A percentile compares a stretch with the other conserved stretches of the same genome.
Evolutionary conservation across 805 yeast genomes (phyloP).

Genomic region (Kodamaea nitidulidarum): DNA sequence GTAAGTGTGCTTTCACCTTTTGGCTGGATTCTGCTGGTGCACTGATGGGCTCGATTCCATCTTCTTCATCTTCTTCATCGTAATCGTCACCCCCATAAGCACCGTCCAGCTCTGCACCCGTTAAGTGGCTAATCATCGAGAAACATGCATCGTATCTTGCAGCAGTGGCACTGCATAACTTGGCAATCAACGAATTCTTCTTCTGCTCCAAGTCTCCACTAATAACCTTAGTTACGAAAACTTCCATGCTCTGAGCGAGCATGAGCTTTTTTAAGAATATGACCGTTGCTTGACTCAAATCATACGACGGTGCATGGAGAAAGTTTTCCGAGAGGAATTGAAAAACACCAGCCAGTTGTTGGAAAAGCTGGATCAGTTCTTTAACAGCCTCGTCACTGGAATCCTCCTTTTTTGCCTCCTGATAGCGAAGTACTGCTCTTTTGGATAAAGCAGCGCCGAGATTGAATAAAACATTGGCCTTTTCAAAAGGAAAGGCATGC

Average conservation of each 20-base stretch:
- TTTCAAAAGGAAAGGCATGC: slow-evolving; percentile 80
- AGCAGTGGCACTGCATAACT: slow-evolving; percentile 61
- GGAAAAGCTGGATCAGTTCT: slow-evolving; percentile 55
- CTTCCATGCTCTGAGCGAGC: slow-evolving; percentile 88
- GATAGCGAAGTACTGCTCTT: slow-evolving; percentile 37
- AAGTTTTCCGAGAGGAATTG: slow-evolving; percentile 73
- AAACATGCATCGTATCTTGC: slow-evolving; percentile 49
- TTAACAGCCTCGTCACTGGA: slow-evolving; percentile 45
- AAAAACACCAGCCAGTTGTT: slow-evolving; percentile 76
- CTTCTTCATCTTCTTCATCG: slow-evolving; percentile 22
- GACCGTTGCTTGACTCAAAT: slow-evolving; percentile 65
- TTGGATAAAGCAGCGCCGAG: slow-evolving; percentile 61
- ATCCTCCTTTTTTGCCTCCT: slow-evolving; percentile 20
- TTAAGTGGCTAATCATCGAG: slow-evolving; percentile 35
- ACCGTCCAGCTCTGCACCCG: slow-evolving; percentile 13
- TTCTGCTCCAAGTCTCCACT: slow-evolving; percentile 44
- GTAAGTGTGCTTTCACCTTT: slow-evolving; percentile 26
- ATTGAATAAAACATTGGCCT: slow-evolving; percentile 79
- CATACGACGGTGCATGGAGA: slow-evolving; percentile 82
- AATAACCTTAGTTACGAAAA: slow-evolving; percentile 62
- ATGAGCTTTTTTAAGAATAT: slow-evolving; percentile 59
- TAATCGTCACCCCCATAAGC: slow-evolving; percentile 17
- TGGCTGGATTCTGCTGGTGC: slow-evolving; percentile 8
- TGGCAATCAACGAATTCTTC: slow-evolving; percentile 71
- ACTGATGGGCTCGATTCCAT: slow-evolving; percentile 15